Percentiles rank a stretch among this genome's conserved stretches.
Evolutionary conservation across 305 asterid species (phyloP).

Genomic region (Petunia hybrid): DNA sequence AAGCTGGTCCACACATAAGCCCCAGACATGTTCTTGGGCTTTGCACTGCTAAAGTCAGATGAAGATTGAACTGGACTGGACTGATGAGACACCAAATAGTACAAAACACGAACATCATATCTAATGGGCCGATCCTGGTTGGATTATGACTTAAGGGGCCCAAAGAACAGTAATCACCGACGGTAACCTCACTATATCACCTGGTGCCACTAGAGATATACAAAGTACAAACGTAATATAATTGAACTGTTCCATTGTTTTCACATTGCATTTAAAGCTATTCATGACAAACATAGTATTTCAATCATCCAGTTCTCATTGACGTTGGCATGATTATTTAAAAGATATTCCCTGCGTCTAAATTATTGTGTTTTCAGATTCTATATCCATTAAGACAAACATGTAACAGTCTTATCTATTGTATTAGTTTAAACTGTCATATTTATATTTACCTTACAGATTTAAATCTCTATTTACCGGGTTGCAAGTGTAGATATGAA

Average conservation of each 20-base stretch:
- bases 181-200: neutral
- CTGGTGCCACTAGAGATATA: neutral
- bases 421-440: too few relatives aligned
- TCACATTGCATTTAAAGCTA: neutral
- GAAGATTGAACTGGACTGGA: conserved; percentile 28
- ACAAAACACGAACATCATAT: conserved; percentile 37
- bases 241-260: neutral
- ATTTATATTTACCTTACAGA: too few relatives aligned
- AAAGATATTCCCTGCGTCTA: neutral
- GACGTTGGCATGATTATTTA: neutral
- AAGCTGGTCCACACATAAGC: conserved; percentile 27
- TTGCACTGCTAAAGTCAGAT: conserved; percentile 23
- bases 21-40: neutral
- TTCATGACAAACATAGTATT: conserved; percentile 7
- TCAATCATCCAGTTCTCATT: neutral
- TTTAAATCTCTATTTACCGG: too few relatives aligned
- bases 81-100: conserved; percentile 32
- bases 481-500: too few relatives aligned
- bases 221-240: neutral
- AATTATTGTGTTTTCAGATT: too few relatives aligned
- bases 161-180: neutral
- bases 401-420: too few relatives aligned
- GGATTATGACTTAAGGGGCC: conserved; percentile 34
- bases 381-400: too few relatives aligned
- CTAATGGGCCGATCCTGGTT: conserved; percentile 43